Percentiles rank a stretch among this genome's conserved stretches.
phyloP scores from a whole-genome alignment of 2,329 filamentous ascomycete genomes.

The Penicillium olsonii region DNA sequence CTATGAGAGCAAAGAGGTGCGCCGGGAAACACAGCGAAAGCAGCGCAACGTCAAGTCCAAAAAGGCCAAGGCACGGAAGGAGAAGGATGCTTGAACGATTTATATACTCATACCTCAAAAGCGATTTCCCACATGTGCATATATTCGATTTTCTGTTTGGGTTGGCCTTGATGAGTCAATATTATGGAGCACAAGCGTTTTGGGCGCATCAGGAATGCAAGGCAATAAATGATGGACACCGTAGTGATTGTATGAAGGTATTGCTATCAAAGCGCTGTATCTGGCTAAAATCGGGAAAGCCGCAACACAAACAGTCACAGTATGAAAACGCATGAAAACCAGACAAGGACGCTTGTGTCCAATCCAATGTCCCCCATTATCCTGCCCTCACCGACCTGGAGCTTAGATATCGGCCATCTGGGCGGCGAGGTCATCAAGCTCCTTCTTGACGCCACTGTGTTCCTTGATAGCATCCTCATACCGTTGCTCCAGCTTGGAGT shows the following conservation, averaged over 20 bases:
- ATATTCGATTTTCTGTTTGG: constrained; percentile 1
- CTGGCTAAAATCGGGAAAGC: constrained; percentile 15
- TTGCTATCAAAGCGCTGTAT: constrained; percentile 22
- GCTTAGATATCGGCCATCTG: constrained; percentile 91
- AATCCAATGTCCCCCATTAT: constrained; percentile 31
- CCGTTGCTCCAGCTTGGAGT: constrained; percentile 94
- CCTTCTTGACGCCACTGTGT: constrained; percentile 79
- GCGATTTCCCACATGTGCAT: constrained; percentile 9
- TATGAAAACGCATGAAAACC: constrained; percentile 30
- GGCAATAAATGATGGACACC: constrained; percentile 14
- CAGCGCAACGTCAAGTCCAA: constrained; percentile 70
- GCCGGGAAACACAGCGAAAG: constrained; percentile 63
- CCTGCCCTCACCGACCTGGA: constrained; percentile 30
- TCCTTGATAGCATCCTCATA: constrained; percentile 98
- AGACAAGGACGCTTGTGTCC: constrained; percentile 27
- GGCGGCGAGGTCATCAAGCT: constrained; percentile 83
- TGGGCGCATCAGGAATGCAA: constrained; percentile 13
- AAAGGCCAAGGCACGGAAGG: constrained; percentile 61
- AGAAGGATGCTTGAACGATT: constrained; percentile 10
- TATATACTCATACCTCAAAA: neutral
- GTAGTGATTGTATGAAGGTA: constrained; percentile 20
- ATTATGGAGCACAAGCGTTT: constrained; percentile 4
- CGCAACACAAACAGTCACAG: constrained; percentile 29
- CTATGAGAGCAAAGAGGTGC: constrained; percentile 85
- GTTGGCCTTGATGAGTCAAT: constrained; percentile 1